These are phyloP conservation scores for Fusarium decemcellulare DNA, from an alignment of 2,329 filamentous ascomycete genomes.

Conservation along the genomic window DNA sequence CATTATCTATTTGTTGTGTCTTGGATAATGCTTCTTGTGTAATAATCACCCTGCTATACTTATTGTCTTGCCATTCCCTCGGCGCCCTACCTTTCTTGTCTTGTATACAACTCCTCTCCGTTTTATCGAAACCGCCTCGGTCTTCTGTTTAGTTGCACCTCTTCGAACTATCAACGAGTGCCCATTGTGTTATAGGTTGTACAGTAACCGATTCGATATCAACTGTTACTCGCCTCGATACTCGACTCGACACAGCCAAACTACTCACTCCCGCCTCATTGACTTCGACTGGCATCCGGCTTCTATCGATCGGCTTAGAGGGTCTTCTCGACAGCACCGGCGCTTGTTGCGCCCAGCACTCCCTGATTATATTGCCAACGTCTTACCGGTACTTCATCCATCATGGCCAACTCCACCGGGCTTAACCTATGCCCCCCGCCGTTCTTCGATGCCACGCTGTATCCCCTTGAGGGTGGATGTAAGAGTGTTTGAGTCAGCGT, in stretches of 20 bases:
- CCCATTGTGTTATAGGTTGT: constrained; percentile 18
- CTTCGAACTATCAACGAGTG: constrained; percentile 11
- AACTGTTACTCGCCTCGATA: constrained; percentile 2
- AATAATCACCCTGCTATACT: constrained; percentile 13
- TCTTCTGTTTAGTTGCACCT: constrained; percentile 18
- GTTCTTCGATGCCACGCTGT: constrained; percentile 76
- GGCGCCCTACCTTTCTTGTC: constrained; percentile 11
- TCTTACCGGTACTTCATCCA: constrained; percentile 12
- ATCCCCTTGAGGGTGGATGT: constrained; percentile 76
- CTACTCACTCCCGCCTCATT: constrained; percentile 5
- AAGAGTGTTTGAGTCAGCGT: constrained; percentile 46
- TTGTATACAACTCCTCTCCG: constrained; percentile 13
- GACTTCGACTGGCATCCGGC: constrained; percentile 6
- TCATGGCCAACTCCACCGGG: constrained; percentile 56
- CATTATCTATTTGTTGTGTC: constrained; percentile 22
- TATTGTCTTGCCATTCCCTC: constrained; percentile 15
- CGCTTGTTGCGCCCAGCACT: constrained; percentile 21
- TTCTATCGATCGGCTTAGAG: constrained; percentile 4
- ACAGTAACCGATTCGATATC: background rate
- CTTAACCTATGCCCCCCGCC: constrained; percentile 73
- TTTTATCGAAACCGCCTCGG: constrained; percentile 25
- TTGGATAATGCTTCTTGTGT: constrained; percentile 33
- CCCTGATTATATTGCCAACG: background rate
- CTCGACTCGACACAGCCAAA: constrained; percentile 10
- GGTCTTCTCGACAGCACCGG: constrained; percentile 12